Percentiles rank a stretch among this genome's conserved stretches.
These are phyloP conservation scores for Fomitopsis betulina DNA, from an alignment of 1,284 basidiomycete species.

Conservation along the genomic window DNA sequence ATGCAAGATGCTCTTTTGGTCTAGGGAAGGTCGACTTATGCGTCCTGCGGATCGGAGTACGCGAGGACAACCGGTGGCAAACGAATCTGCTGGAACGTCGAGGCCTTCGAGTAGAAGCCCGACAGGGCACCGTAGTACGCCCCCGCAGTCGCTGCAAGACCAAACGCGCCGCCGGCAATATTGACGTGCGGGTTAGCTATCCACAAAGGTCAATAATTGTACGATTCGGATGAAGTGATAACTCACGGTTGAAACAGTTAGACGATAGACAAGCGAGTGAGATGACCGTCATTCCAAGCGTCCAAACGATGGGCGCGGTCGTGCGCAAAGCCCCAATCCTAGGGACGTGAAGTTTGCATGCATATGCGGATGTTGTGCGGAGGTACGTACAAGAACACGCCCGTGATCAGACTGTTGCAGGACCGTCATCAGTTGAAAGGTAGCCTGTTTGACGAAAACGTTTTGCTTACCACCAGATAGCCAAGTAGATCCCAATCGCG, in stretches of 20 bases:
- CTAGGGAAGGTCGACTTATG: neutral
- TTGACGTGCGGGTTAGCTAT: slow-evolving; percentile 6
- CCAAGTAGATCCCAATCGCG: slow-evolving; percentile 9
- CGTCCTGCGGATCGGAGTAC: slow-evolving; percentile 6
- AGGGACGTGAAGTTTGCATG: too few species aligned
- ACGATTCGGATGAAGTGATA: neutral
- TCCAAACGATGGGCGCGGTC: slow-evolving; percentile 4
- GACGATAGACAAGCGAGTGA: slow-evolving; percentile 7
- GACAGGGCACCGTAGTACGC: slow-evolving; percentile 10
- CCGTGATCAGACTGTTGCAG: slow-evolving; percentile 4
- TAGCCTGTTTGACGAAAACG: neutral
- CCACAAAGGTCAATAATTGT: neutral
- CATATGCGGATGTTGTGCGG: neutral
- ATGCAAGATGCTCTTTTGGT: neutral
- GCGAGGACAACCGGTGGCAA: slow-evolving; percentile 9
- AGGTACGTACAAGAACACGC: slow-evolving; percentile 5
- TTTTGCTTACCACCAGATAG: slow-evolving; percentile 8
- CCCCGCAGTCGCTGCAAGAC: slow-evolving; percentile 5
- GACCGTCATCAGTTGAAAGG: neutral
- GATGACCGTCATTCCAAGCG: slow-evolving; percentile 9
- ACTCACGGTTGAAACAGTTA: slow-evolving; percentile 10
- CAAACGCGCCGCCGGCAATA: slow-evolving; percentile 9
- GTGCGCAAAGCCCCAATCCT: slow-evolving; percentile 10
- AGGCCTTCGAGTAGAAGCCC: slow-evolving; percentile 5
- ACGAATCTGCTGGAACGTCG: slow-evolving; percentile 8